phyloP scores from a whole-genome alignment of 2,329 filamentous ascomycete species.

The Exophiala calicioides region DNA sequence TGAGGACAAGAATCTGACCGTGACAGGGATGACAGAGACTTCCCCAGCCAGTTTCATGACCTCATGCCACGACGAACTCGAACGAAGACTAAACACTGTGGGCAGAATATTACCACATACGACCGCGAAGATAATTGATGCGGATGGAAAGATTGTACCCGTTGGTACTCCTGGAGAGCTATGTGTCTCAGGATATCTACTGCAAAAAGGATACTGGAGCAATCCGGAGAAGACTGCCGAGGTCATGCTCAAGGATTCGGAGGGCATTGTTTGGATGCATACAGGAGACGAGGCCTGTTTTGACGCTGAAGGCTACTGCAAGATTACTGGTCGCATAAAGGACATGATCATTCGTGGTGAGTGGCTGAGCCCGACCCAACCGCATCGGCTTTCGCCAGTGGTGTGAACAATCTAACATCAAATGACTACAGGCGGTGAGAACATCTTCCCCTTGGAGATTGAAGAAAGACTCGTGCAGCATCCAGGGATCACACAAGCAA shows the following conservation, averaged over 20 bases:
- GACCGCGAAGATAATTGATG: background rate
- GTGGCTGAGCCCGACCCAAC: too few species aligned
- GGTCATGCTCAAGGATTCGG: constrained; percentile 53
- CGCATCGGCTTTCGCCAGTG: too few species aligned
- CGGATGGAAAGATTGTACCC: constrained; percentile 45
- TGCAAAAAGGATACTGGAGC: constrained; percentile 86
- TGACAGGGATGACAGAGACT: background rate
- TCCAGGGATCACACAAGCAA: constrained; percentile 60
- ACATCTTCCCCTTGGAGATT: constrained; percentile 85
- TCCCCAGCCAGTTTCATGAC: constrained; percentile 1
- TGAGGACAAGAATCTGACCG: background rate
- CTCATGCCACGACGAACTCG: background rate
- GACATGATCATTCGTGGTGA: too few species aligned
- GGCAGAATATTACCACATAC: background rate
- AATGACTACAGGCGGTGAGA: too few species aligned
- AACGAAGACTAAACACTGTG: background rate
- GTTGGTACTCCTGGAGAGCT: constrained; percentile 73
- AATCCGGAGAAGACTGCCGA: constrained; percentile 68
- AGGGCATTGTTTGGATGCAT: constrained; percentile 72
- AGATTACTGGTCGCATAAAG: constrained; percentile 64
- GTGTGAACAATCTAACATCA: too few species aligned
- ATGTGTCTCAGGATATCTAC: constrained; percentile 75
- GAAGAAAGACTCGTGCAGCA: constrained; percentile 81
- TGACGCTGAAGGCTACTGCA: constrained; percentile 73
- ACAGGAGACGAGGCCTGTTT: constrained; percentile 88